phyloP scores from a whole-genome alignment of 345 rosid genomes.

The Moringa oleifera region DNA sequence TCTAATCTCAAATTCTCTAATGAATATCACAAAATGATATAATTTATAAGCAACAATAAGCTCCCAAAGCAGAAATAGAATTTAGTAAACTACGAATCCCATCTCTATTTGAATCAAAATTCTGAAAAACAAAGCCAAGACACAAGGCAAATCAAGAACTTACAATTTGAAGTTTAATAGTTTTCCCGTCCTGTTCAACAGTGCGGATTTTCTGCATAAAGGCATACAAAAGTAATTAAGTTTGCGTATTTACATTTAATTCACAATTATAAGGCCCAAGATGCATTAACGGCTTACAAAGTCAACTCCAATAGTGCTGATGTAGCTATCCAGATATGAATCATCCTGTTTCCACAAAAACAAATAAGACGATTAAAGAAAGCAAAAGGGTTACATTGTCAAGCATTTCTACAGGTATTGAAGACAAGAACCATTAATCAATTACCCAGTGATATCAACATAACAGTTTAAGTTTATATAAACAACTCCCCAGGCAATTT shows the following conservation, averaged over 20 bases:
- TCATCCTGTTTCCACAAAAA: constrained; percentile 37
- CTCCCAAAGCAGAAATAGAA: not conserved
- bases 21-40: too few species aligned
- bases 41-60: not conserved
- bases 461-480: too few species aligned
- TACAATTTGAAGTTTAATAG: constrained; percentile 55
- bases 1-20: too few species aligned
- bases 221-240: constrained; percentile 6
- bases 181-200: constrained; percentile 60
- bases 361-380: too few species aligned
- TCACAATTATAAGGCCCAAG: not conserved
- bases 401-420: too few species aligned
- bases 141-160: constrained; percentile 8
- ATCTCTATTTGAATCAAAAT: not conserved
- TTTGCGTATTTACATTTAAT: not conserved
- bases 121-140: not conserved
- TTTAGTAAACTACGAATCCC: not conserved
- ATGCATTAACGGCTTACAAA: constrained; percentile 32
- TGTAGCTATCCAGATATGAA: constrained; percentile 54
- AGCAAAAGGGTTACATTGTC: too few species aligned
- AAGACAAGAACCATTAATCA: too few species aligned
- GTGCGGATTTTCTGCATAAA: constrained; percentile 53
- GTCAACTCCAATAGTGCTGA: constrained; percentile 64
- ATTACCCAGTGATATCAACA: too few species aligned
- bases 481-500: too few species aligned